These are phyloP conservation scores for Suillus alpinus DNA, from an alignment of 768 basidiomycete genomes.

Conservation along the genomic window DNA sequence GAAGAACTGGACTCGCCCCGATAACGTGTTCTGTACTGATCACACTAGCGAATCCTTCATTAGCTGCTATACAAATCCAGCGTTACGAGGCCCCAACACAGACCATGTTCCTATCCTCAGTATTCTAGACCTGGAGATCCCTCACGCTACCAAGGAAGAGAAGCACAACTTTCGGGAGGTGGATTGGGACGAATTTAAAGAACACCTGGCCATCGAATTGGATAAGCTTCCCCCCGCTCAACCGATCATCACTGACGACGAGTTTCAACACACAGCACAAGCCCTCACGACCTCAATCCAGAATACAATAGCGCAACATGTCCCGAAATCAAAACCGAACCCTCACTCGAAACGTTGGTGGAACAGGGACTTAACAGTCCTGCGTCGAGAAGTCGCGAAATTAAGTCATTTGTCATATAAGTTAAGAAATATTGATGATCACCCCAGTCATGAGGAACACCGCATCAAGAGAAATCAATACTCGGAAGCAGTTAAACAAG, in stretches of 20 bases:
- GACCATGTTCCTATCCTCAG: constrained; percentile 4
- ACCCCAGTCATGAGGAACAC: not conserved
- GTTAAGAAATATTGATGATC: not conserved
- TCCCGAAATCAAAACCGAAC: not conserved
- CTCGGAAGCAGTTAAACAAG: constrained; percentile 28
- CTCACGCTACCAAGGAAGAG: not conserved
- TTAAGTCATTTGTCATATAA: not conserved
- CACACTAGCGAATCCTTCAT: accelerated
- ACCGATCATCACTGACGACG: not conserved
- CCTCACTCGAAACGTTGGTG: not conserved
- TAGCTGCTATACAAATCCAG: not conserved
- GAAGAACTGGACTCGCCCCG: constrained; percentile 9
- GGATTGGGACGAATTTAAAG: not conserved
- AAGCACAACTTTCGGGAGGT: not conserved
- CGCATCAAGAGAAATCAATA: not conserved
- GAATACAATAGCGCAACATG: not conserved
- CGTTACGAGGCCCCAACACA: not conserved
- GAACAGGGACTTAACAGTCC: not conserved
- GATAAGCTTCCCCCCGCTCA: not conserved
- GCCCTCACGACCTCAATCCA: not conserved
- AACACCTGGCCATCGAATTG: not conserved
- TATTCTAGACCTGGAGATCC: not conserved
- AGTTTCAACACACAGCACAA: not conserved
- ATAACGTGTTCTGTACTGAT: constrained; percentile 11
- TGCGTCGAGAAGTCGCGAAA: not conserved